A percentile compares a stretch with the other conserved stretches of the same genome.
These are phyloP conservation scores for Ceriops decandra DNA, from an alignment of 345 rosid species.

Conservation along the genomic window DNA sequence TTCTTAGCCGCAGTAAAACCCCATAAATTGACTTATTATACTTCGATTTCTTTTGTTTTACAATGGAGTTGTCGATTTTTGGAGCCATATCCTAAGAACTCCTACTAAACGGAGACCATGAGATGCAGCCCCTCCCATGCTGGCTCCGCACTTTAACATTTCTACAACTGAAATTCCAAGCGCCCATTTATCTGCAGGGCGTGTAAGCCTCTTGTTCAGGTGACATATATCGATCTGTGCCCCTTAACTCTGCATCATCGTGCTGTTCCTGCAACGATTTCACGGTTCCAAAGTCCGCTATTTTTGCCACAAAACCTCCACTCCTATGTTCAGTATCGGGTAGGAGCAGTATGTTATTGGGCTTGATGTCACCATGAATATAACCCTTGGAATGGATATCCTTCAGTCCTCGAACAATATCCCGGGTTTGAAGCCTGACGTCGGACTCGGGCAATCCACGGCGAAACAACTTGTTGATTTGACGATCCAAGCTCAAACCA, in stretches of 20 bases:
- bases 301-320: not conserved
- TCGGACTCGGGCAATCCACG: conserved; percentile 3
- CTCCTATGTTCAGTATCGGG: not conserved
- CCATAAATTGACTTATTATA: too few relatives aligned
- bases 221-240: conserved; percentile 6
- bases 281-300: not conserved
- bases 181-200: conserved; percentile 8
- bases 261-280: not conserved
- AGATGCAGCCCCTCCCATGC: not conserved
- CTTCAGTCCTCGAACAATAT: not conserved
- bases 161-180: not conserved
- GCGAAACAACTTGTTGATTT: not conserved
- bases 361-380: too few relatives aligned
- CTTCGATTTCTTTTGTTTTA: too few relatives aligned
- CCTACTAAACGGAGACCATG: too few relatives aligned
- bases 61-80: too few relatives aligned
- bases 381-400: not conserved
- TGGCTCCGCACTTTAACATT: conserved; percentile 1
- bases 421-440: not conserved
- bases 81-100: too few relatives aligned
- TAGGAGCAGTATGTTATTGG: too few relatives aligned
- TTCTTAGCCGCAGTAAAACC: too few relatives aligned
- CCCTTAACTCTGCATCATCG: not conserved
- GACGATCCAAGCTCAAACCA: not conserved
- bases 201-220: not conserved